Evolutionary conservation across 208 protist genomes (phyloP), one percentile per base, ranked within the genome.

Genomic region (Phytomonas sp.): DNA sequence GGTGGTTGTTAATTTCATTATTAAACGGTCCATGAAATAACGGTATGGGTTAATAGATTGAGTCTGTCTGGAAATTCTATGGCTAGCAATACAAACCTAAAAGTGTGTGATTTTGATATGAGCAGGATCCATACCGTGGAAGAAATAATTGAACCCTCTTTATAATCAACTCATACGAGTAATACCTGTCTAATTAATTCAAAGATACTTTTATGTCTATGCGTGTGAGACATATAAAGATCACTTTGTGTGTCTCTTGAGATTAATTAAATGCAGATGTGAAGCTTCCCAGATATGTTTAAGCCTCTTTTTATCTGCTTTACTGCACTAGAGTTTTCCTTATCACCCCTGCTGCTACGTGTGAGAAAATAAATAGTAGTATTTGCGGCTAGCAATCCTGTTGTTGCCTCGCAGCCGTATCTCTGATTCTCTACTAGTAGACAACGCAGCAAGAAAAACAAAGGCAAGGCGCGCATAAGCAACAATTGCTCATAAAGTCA

Each of bases 271-370:
- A 60, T 60, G 28, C 28, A 23, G 53, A 60, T 31, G 30, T 26
- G 2, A 68, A 66, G 30, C 4, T 68, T 33, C 20, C 43, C 1
- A 37, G 0, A 3, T 7, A 36, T 1, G 28, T n/a, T 30, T 68
- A 29, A 59, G 64, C 6, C 23, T 74, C 37, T n/a, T 72, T 74
- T 34, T 75, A 34, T 51, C 29, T 26, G 8, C 9, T 53, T 74
- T 60, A n/a, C 70, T 65, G 30, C 26, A 30, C 31, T 65, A 32
- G 36, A 23, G 34, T 74, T 32, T 36, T 73, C 73, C 56, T 65
- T n/a, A 23, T 74, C 75, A 26, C 73, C 20, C 28, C 75, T 74
- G 34, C 28, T 37, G 66, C 11, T 17, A 32, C 60, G 3, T 37
- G 15, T 68, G 33, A 68, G 1, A 1, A 68, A 43, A 17, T 43